These are phyloP conservation scores for Pholiota molesta DNA, from an alignment of 768 basidiomycete genomes.

Conservation along the genomic window DNA sequence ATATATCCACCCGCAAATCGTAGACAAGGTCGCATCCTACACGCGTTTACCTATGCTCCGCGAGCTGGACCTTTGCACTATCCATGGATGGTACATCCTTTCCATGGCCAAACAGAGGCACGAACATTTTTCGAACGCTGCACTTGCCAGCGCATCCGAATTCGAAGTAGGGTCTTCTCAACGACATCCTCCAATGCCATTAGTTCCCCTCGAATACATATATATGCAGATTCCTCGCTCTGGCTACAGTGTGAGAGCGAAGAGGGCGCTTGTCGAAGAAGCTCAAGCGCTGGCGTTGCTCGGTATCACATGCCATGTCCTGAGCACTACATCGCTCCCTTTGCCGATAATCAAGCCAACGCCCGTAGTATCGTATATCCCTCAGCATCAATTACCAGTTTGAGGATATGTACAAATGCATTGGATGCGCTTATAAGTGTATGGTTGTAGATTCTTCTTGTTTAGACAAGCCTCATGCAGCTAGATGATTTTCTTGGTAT, in stretches of 20 bases:
- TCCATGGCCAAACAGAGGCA: not conserved
- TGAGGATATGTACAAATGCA: no score
- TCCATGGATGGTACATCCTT: not conserved
- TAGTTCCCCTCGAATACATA: not conserved
- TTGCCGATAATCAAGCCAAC: not conserved
- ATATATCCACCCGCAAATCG: not conserved
- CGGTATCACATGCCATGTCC: not conserved
- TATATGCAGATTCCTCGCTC: not conserved
- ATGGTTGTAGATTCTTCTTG: no score
- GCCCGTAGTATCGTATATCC: no score
- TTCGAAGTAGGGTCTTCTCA: not conserved
- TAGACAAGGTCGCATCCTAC: not conserved
- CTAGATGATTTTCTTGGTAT: no score
- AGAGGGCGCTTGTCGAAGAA: not conserved
- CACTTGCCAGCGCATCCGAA: not conserved
- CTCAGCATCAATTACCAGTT: no score
- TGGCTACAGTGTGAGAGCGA: not conserved
- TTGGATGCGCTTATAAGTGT: no score
- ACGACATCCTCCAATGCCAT: not conserved
- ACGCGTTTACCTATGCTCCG: not conserved
- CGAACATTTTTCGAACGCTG: not conserved
- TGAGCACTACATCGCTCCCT: not conserved
- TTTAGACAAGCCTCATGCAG: no score
- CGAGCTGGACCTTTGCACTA: not conserved
- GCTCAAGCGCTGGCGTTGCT: not conserved